These are phyloP conservation scores for Aspergillus ellipticus DNA, from an alignment of 495 filamentous ascomycete species.

Conservation along the genomic window DNA sequence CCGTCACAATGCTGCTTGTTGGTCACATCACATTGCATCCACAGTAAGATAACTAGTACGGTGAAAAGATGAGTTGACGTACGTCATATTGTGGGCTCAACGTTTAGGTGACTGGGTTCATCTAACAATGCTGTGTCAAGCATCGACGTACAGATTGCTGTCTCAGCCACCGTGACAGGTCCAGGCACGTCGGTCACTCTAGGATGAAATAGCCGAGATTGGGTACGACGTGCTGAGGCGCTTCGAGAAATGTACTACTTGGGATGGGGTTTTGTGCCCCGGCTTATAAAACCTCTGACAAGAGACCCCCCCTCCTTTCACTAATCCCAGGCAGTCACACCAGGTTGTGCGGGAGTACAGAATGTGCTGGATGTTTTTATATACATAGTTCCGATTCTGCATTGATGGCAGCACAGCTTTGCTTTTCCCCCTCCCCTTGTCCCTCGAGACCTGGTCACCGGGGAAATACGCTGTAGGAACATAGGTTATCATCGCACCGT, in stretches of 20 bases:
- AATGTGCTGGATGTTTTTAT: too few species aligned
- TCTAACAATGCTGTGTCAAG: background rate
- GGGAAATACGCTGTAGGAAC: too few species aligned
- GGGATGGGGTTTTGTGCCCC: background rate
- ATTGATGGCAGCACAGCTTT: too few species aligned
- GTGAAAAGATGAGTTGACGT: background rate
- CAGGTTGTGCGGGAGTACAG: too few species aligned
- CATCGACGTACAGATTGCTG: background rate
- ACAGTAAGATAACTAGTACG: background rate
- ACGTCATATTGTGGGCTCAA: background rate
- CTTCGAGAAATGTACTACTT: background rate
- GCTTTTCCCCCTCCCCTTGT: too few species aligned
- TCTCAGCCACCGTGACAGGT: background rate
- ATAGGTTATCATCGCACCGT: too few species aligned
- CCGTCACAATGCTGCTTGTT: constrained; percentile 9
- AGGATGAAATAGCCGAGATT: background rate
- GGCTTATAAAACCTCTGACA: background rate
- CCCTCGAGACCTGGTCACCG: too few species aligned
- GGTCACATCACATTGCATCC: constrained; percentile 19
- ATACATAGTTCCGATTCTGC: too few species aligned
- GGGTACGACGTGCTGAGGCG: background rate
- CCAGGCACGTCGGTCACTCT: background rate
- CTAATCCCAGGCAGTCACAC: too few species aligned
- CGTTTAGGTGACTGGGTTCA: background rate
- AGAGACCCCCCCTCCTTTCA: too few species aligned